Conservation (phyloP, 2,329 filamentous ascomycete genomes). For the Colletotrichum abscissum region DNA sequence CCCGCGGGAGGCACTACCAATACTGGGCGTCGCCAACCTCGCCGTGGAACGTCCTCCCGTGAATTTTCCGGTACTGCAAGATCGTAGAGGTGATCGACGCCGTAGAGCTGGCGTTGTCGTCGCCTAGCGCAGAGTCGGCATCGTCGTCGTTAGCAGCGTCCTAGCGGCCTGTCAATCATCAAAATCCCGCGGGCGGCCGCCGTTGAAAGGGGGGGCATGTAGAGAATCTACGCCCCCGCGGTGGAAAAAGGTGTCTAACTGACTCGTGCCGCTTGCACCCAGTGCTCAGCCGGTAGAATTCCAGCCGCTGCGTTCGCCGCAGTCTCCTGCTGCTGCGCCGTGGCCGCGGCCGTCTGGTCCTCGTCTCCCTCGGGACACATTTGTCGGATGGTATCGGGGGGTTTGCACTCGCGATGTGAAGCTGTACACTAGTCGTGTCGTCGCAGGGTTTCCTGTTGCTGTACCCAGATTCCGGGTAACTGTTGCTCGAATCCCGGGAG, state of each 20-base stretch:
- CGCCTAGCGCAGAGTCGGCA: constrained; percentile 34
- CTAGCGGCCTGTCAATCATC: constrained; percentile 15
- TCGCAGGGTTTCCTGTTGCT: background rate
- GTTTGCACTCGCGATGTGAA: background rate
- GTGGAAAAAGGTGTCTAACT: constrained; percentile 4
- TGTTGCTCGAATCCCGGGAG: background rate
- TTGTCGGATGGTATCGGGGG: background rate
- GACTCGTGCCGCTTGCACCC: constrained; percentile 32
- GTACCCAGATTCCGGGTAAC: background rate
- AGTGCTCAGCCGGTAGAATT: constrained; percentile 31
- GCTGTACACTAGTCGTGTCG: background rate
- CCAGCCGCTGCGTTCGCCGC: background rate
- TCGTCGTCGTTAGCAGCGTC: constrained; percentile 20
- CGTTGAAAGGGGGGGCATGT: background rate
- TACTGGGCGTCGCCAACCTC: constrained; percentile 43
- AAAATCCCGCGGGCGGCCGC: background rate
- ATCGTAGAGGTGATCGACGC: constrained; percentile 45
- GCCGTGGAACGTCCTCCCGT: constrained; percentile 46
- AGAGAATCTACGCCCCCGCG: background rate
- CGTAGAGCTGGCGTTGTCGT: constrained; percentile 39
- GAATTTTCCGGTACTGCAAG: constrained; percentile 43
- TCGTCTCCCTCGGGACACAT: constrained; percentile 22
- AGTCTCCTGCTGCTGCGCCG: background rate
- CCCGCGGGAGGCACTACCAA: constrained; percentile 36
- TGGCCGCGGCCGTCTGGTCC: background rate